Evolutionary conservation across 176 grass and related monocot genomes (phyloP).

Genomic region (Oryza punctata): DNA sequence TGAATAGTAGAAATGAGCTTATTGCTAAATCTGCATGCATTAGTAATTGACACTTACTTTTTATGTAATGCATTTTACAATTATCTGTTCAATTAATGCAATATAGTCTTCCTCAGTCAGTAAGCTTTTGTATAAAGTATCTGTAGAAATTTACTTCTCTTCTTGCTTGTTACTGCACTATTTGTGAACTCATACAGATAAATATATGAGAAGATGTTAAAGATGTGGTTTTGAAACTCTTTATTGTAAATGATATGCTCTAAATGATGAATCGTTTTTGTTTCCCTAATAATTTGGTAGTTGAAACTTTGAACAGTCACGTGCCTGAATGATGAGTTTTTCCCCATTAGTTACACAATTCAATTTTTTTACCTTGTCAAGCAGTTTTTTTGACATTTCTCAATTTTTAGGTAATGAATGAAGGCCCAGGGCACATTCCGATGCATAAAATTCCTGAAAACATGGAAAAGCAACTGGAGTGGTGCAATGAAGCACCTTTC

Average conservation of each 20-base stretch:
- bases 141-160: slow-evolving; percentile 4
- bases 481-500: slow-evolving; percentile 97
- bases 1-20: neutral
- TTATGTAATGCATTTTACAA: neutral
- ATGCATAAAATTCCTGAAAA: slow-evolving; percentile 99
- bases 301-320: slow-evolving; percentile 24
- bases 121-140: slow-evolving; percentile 1
- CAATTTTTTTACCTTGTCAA: neutral
- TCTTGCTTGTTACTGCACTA: neutral
- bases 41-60: neutral
- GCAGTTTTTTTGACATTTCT: slow-evolving; percentile 29
- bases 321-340: slow-evolving; percentile 7
- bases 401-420: slow-evolving; percentile 86
- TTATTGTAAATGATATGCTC: neutral
- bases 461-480: slow-evolving; percentile 95
- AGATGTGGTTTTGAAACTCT: neutral
- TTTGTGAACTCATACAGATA: neutral
- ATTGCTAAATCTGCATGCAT: neutral
- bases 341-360: neutral
- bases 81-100: neutral
- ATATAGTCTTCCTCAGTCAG: neutral
- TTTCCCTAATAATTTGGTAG: neutral
- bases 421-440: slow-evolving; percentile 94
- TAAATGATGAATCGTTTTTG: neutral
- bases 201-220: neutral